phyloP scores from a whole-genome alignment of 2,329 filamentous ascomycete species.

The Pestalotiopsis sp. region DNA sequence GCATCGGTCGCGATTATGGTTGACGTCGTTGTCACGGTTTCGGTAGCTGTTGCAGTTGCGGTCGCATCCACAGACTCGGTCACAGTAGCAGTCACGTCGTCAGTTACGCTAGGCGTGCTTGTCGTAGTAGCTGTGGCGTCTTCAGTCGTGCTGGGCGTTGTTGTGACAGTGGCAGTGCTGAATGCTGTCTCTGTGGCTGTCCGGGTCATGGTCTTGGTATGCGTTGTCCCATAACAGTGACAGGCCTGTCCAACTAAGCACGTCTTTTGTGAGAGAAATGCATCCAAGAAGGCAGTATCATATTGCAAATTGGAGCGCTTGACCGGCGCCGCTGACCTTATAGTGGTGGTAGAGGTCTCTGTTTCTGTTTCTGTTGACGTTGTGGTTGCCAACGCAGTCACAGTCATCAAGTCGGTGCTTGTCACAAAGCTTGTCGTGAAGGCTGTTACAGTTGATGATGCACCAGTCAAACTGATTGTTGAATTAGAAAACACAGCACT shows the following conservation, averaged over 20 bases:
- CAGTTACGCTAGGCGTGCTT: not conserved
- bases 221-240: not conserved
- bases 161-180: not conserved
- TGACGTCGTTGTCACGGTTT: not conserved
- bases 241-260: not conserved
- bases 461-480: not conserved
- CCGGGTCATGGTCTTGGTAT: not conserved
- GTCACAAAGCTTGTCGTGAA: not conserved
- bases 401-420: not conserved
- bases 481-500: too few species aligned
- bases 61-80: not conserved
- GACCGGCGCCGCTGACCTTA: not conserved
- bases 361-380: not conserved
- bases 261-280: not conserved
- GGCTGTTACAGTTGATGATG: not conserved
- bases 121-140: not conserved
- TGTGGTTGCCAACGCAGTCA: not conserved
- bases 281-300: not conserved
- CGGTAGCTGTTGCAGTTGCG: not conserved
- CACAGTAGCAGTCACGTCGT: not conserved
- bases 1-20: not conserved
- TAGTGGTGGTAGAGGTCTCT: not conserved
- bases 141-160: not conserved
- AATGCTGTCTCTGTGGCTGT: not conserved
- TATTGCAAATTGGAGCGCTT: not conserved